Evolutionary conservation across 129 eudicot species (phyloP), one percentile per base, ranked within the genome.

Genomic region (Deinandra increscens): DNA sequence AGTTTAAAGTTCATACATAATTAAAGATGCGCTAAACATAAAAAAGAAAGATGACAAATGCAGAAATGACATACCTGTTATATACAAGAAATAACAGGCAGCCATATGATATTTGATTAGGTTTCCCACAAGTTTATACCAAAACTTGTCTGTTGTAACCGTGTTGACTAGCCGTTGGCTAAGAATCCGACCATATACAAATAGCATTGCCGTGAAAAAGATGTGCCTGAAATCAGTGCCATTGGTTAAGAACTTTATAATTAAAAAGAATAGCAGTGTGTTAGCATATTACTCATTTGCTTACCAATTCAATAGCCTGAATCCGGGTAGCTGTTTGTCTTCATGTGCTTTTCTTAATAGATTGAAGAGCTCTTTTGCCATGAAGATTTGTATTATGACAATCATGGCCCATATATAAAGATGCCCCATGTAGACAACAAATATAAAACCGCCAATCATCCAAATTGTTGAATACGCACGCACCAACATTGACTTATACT

Each of bases 201-300:
- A 90, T 15, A 90, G 84, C 97, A 90, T 85, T 0, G 97, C 97
- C 1, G 97, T 91, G 83, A 87, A 87, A 88, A 91, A 91, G 50
- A 91, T 87, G 67, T 87, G 91, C 97, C 97, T 91, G 86, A 74
- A 79, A 70, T 56, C 19, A 73, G 39, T 56, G 63, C 63, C 64
- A 29, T 29, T 58, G 41, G 29, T 58, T 58, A 58, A 31, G 10
- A 58, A 26, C 39, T 29, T 56, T 5, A 5, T 6, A 11, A 12
- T 29, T 56, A 56, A 56, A 19, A 56, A 5, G 9, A 29, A 29
- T 31, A 22, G 6, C 13, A 58, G 41, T 10, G 29, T 58, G 29
- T 26, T 13, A 58, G 14, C 41, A 58, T 58, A 29, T 12, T 13
- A 11, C 29, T 4, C 18, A 46, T 58, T 12, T 20, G 39, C 85